Percentiles rank a stretch among this genome's conserved stretches.
phyloP scores from a whole-genome alignment of 352 stramenopile species.

The Thalassiosira mediterranea region DNA sequence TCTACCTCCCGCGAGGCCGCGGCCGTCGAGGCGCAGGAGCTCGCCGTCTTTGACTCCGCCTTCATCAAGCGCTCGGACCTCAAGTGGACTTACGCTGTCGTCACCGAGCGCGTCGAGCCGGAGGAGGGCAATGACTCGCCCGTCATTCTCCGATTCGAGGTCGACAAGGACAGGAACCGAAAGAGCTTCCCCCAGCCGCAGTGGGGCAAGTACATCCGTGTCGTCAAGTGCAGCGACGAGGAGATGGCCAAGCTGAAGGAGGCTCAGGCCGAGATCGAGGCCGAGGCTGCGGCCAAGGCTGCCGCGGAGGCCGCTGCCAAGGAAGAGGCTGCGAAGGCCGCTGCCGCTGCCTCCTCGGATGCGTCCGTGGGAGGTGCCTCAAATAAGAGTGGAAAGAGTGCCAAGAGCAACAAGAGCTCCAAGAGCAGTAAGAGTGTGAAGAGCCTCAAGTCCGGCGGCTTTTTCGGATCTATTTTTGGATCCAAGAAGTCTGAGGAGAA shows the following conservation, averaged over 20 bases:
- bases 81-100: slow-evolving; percentile 50
- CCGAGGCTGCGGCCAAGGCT: not conserved
- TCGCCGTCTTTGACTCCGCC: slow-evolving; percentile 33
- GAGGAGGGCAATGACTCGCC: not conserved
- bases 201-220: slow-evolving; percentile 57
- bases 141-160: slow-evolving; percentile 44
- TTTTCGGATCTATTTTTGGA: not conserved
- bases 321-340: not conserved
- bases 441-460: not conserved
- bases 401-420: not conserved
- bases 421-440: not conserved
- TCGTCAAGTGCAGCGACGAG: slow-evolving; percentile 15
- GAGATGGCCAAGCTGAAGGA: slow-evolving; percentile 17
- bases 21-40: slow-evolving; percentile 15
- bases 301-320: not conserved
- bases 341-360: not conserved
- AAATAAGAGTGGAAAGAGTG: not conserved
- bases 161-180: slow-evolving; percentile 46
- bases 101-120: slow-evolving; percentile 28
- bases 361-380: not conserved
- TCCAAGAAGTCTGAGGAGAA: slow-evolving; percentile 1
- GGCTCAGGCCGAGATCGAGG: not conserved
- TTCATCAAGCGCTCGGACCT: slow-evolving; percentile 58
- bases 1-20: slow-evolving; percentile 36
- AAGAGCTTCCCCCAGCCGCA: slow-evolving; percentile 49